Conservation (phyloP, 352 stramenopile genomes). For the Phytophthora sansomeana region DNA sequence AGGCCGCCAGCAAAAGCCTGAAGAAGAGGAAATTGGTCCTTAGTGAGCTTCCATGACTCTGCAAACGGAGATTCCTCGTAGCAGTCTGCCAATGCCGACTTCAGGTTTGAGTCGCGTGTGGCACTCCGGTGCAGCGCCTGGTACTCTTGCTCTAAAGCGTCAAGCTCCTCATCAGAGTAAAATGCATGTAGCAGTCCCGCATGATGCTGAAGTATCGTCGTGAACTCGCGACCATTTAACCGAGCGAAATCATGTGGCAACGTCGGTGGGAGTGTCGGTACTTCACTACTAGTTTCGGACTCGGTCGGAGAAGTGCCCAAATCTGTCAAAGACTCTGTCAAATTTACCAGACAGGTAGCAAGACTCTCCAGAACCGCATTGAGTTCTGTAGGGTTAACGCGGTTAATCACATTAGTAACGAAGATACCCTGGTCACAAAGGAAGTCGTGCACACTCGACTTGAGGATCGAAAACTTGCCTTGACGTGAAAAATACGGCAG, state of each 20-base stretch:
- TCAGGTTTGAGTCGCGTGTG: conserved; percentile 8
- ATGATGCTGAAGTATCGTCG: conserved; percentile 33
- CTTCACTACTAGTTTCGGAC: conserved; percentile 11
- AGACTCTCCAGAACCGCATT: conserved; percentile 40
- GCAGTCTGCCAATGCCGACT: conserved; percentile 8
- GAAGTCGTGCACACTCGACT: conserved; percentile 35
- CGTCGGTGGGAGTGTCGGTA: conserved; percentile 25
- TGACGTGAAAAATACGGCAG: conserved; percentile 18
- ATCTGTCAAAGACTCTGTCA: conserved; percentile 42
- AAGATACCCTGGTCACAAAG: conserved; percentile 47
- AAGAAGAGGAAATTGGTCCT: conserved; percentile 42
- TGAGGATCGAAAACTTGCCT: conserved; percentile 34
- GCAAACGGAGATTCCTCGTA: conserved; percentile 38
- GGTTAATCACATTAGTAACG: conserved; percentile 27
- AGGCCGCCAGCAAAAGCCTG: conserved; percentile 53
- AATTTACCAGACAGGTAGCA: conserved; percentile 27
- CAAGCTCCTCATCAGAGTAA: conserved; percentile 26
- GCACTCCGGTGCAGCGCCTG: conserved; percentile 13
- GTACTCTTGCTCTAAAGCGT: conserved; percentile 26
- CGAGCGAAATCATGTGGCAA: conserved; percentile 48
- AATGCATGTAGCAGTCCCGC: conserved; percentile 15
- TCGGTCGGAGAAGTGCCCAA: conserved; percentile 20
- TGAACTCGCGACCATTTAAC: conserved; percentile 48
- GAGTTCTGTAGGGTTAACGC: conserved; percentile 30
- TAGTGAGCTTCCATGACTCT: conserved; percentile 35